Percentiles rank a stretch among this genome's conserved stretches.
These are phyloP conservation scores for Trametes meyenii DNA, from an alignment of 768 basidiomycete genomes.

Conservation along the genomic window DNA sequence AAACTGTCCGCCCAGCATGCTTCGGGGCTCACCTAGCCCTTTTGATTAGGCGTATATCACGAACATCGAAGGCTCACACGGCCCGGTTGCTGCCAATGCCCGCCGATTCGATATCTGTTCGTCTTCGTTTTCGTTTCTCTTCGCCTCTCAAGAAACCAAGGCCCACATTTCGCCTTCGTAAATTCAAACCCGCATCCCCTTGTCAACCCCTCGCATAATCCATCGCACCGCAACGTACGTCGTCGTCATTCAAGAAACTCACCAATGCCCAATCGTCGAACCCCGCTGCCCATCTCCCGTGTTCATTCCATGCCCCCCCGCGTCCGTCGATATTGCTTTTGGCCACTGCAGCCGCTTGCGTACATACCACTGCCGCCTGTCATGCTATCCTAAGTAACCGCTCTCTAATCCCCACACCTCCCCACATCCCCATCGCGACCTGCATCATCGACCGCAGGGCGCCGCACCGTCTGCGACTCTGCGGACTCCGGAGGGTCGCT, in stretches of 20 bases:
- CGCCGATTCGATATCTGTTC: neutral
- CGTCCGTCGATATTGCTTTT: slow-evolving; percentile 16
- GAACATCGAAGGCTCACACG: too few relatives aligned
- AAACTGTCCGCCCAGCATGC: too few relatives aligned
- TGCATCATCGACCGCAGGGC: neutral
- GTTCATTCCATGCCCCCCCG: slow-evolving; percentile 8
- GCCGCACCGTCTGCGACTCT: too few relatives aligned
- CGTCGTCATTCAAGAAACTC: neutral
- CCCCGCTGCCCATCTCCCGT: neutral
- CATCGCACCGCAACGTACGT: slow-evolving; percentile 9
- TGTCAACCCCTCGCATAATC: neutral
- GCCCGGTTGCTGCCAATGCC: neutral
- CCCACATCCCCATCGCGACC: neutral
- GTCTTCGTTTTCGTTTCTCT: neutral
- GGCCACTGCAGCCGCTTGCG: slow-evolving; percentile 14
- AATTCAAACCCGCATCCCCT: neutral
- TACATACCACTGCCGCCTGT: slow-evolving; percentile 15
- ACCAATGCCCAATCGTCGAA: neutral
- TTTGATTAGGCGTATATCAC: too few relatives aligned
- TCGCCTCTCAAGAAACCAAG: slow-evolving; percentile 21
- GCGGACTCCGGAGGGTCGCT: too few relatives aligned
- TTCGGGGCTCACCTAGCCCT: too few relatives aligned
- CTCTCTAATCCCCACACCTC: slow-evolving; percentile 4
- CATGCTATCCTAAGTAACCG: slow-evolving; percentile 4
- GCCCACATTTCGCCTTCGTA: slow-evolving; percentile 25